Conservation (phyloP, 2,329 filamentous ascomycete species). For the Phyllosticta paracitricarpa region DNA sequence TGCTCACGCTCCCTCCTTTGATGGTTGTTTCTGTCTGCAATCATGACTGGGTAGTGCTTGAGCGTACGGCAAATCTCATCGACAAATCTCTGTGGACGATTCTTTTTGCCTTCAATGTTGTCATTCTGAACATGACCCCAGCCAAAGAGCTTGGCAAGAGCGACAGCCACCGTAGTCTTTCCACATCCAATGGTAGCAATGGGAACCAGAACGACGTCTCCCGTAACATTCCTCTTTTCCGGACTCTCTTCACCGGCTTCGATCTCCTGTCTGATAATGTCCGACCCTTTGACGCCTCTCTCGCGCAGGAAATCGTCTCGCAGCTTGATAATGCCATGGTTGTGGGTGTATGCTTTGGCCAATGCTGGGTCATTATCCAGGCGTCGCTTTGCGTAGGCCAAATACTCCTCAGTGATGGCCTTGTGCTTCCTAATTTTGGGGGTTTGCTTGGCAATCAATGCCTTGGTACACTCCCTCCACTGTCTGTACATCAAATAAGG, state of each 20-base stretch:
- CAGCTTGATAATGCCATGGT: conserved; percentile 90
- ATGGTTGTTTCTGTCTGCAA: conserved; percentile 93
- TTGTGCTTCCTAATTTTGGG: conserved; percentile 79
- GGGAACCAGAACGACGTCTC: conserved; percentile 73
- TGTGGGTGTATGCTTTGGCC: conserved; percentile 63
- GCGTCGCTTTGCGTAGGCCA: conserved; percentile 67
- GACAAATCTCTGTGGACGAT: conserved; percentile 69
- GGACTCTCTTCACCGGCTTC: conserved; percentile 41
- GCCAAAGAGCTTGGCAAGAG: conserved; percentile 69
- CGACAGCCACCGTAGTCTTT: conserved; percentile 86
- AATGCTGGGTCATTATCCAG: conserved; percentile 60
- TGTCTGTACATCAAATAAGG: conserved; percentile 98
- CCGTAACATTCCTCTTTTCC: conserved; percentile 44
- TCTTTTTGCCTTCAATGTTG: conserved; percentile 71
- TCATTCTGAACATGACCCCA: conserved; percentile 97
- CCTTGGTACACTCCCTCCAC: conserved; percentile 95
- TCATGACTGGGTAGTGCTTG: conserved; percentile 57
- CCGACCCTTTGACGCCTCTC: conserved; percentile 76
- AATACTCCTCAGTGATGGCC: conserved; percentile 83
- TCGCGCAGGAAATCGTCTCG: conserved; percentile 78
- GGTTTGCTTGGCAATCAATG: conserved; percentile 63
- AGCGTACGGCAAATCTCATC: conserved; percentile 58
- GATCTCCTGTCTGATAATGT: conserved; percentile 71
- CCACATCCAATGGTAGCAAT: conserved; percentile 92
- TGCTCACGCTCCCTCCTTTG: conserved; percentile 80